phyloP scores from a whole-genome alignment of 345 rosid genomes.

The Dipteronia sinensis region DNA sequence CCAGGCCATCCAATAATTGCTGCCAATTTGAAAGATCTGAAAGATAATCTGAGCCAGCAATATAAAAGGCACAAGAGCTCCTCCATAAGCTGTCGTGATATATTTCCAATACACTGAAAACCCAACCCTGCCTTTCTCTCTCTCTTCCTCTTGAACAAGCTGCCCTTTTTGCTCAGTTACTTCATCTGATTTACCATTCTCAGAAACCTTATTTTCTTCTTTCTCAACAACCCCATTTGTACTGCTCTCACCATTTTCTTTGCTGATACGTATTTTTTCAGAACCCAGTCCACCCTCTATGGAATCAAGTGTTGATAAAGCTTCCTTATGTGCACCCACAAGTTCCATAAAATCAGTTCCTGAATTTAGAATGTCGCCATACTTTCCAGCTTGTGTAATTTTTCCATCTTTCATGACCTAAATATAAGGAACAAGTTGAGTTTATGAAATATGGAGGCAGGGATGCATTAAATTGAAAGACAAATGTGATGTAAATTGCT shows the following conservation, averaged over 20 bases:
- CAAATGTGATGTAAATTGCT: constrained; percentile 22
- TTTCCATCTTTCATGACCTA: constrained; percentile 87
- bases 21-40: constrained; percentile 60
- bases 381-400: constrained; percentile 73
- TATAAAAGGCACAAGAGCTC: constrained; percentile 65
- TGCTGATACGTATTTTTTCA: constrained; percentile 18
- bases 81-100: constrained; percentile 62
- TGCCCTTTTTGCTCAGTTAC: constrained; percentile 52
- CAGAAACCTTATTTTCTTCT: constrained; percentile 28
- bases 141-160: constrained; percentile 86
- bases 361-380: constrained; percentile 54
- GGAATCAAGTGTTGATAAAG: constrained; percentile 54
- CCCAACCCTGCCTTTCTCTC: constrained; percentile 84
- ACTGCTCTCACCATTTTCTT: constrained; percentile 22
- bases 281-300: constrained; percentile 34
- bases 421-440: constrained; percentile 6
- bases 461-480: background rate
- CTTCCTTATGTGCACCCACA: constrained; percentile 72
- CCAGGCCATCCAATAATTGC: constrained; percentile 90
- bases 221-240: constrained; percentile 18
- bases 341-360: constrained; percentile 78
- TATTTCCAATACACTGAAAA: constrained; percentile 69
- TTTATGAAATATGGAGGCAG: background rate
- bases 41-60: constrained; percentile 55
- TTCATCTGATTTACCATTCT: constrained; percentile 40